A percentile compares a stretch with the other conserved stretches of the same genome.
phyloP scores from a whole-genome alignment of 2,329 filamentous ascomycete species.

The Diplocarpon mali region DNA sequence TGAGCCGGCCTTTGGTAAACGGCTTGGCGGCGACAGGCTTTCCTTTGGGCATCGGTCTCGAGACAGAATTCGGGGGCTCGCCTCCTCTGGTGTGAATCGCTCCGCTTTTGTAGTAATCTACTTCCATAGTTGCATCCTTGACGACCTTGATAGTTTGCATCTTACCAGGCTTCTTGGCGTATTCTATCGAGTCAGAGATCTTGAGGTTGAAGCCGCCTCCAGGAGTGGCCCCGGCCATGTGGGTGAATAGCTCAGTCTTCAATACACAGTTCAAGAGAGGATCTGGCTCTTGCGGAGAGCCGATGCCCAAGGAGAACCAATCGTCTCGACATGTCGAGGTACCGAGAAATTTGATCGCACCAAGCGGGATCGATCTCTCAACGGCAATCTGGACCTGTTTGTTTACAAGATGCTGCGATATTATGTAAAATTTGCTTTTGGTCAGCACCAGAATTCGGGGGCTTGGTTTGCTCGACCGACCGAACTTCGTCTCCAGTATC shows the following conservation, averaged over 20 bases:
- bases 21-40: conserved; percentile 81
- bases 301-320: conserved; percentile 89
- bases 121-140: conserved; percentile 68
- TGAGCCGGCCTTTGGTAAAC: conserved; percentile 86
- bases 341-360: conserved; percentile 80
- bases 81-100: conserved; percentile 78
- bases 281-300: conserved; percentile 84
- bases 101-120: conserved; percentile 89
- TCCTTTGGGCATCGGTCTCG: conserved; percentile 73
- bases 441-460: conserved; percentile 79
- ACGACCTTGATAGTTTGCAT: conserved; percentile 77
- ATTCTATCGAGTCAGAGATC: conserved; percentile 78
- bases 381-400: conserved; percentile 70
- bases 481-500: conserved; percentile 85
- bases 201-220: conserved; percentile 68
- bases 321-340: conserved; percentile 78
- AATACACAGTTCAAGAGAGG: conserved; percentile 88
- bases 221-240: conserved; percentile 70
- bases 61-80: conserved; percentile 72
- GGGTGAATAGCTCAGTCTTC: conserved; percentile 95
- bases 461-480: conserved; percentile 86
- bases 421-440: conserved; percentile 75
- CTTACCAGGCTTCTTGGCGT: conserved; percentile 96
- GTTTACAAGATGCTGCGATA: conserved; percentile 75
- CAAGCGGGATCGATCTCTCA: conserved; percentile 72